Percentiles rank a stretch among this genome's conserved stretches.
These are phyloP conservation scores for Trichoderma koningii DNA, from an alignment of 2,329 filamentous ascomycete genomes.

Conservation along the genomic window DNA sequence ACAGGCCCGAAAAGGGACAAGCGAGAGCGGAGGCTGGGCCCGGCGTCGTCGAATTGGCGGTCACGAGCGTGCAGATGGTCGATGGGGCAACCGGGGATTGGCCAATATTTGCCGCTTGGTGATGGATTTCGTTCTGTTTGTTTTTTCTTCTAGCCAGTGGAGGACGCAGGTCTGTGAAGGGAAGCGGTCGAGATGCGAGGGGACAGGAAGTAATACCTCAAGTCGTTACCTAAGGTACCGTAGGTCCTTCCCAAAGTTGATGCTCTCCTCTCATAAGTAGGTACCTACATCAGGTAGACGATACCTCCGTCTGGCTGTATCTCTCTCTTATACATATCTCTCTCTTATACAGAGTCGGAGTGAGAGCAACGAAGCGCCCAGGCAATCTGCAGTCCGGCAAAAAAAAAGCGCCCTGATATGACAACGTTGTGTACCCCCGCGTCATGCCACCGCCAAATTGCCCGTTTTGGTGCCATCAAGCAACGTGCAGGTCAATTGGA, in stretches of 20 bases:
- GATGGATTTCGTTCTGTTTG: background rate
- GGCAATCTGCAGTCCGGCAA: too few species aligned
- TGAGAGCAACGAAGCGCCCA: too few species aligned
- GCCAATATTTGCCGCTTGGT: background rate
- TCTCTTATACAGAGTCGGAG: too few species aligned
- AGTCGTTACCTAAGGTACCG: too few species aligned
- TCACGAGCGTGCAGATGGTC: conserved; percentile 20
- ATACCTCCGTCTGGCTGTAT: too few species aligned
- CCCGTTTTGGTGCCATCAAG: conserved; percentile 10
- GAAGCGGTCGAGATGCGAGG: background rate
- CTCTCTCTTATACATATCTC: too few species aligned
- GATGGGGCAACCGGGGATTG: conserved; percentile 22
- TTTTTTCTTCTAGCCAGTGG: background rate
- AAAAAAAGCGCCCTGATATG: conserved; percentile 19
- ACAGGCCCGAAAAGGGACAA: background rate
- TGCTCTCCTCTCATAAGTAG: too few species aligned
- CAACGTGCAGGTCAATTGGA: background rate
- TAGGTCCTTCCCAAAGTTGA: too few species aligned
- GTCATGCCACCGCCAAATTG: conserved; percentile 22
- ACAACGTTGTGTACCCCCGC: background rate
- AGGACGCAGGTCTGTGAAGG: background rate
- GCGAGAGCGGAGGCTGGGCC: conserved; percentile 12
- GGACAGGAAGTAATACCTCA: background rate
- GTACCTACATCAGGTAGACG: too few species aligned
- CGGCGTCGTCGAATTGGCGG: conserved; percentile 26